Percentiles rank a stretch among this genome's conserved stretches.
phyloP scores from a whole-genome alignment of 106 monocot species.

The Acorus calamus region DNA sequence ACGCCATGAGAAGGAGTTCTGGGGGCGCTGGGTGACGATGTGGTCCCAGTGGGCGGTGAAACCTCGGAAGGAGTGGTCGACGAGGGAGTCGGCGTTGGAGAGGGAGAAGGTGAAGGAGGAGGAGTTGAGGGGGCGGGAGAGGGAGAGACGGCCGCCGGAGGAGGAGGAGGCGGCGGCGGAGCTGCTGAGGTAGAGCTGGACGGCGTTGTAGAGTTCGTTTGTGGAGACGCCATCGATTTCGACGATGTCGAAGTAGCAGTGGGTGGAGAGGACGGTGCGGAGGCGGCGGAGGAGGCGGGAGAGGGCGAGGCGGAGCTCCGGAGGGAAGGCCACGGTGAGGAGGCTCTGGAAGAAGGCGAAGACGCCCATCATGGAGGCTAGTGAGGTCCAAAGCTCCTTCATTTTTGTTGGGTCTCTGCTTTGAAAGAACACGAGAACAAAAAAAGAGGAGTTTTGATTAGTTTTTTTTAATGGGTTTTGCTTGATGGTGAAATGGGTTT shows the following conservation, averaged over 20 bases:
- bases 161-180: conserved; percentile 50
- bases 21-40: conserved; percentile 54
- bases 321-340: conserved; percentile 45
- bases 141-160: conserved; percentile 38
- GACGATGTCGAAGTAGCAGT: conserved; percentile 79
- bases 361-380: conserved; percentile 57
- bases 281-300: conserved; percentile 28
- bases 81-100: conserved; percentile 62
- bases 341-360: conserved; percentile 55
- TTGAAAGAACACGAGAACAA: not conserved
- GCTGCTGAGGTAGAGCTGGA: conserved; percentile 69
- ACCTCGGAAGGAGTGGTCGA: conserved; percentile 44
- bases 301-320: conserved; percentile 41
- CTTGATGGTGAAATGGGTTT: too few relatives aligned
- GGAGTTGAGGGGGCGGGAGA: conserved; percentile 64
- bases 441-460: not conserved
- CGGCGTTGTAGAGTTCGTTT: conserved; percentile 87
- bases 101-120: conserved; percentile 74
- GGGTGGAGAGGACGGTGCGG: conserved; percentile 45
- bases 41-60: conserved; percentile 66
- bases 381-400: conserved; percentile 60
- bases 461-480: too few relatives aligned
- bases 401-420: conserved; percentile 3
- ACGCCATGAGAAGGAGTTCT: conserved; percentile 61
- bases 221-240: conserved; percentile 80